Base-by-base conservation (phyloP, 345 rosid genomes). In the Eutrema heterophyllum region DNA sequence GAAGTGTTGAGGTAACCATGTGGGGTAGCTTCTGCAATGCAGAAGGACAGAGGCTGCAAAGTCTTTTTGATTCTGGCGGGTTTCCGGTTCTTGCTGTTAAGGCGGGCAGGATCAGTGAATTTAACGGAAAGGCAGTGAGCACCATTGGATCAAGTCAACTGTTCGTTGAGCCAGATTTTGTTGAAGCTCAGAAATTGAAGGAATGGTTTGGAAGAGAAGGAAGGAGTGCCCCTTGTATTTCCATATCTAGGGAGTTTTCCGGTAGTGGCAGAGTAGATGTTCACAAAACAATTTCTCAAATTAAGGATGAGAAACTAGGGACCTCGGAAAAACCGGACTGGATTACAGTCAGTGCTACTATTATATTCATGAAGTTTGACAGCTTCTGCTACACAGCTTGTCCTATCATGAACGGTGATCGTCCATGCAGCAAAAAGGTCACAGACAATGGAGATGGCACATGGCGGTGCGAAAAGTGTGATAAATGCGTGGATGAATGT, bases 241-340 rank as follows among this genome's bases (percentile, higher is more conserved):
- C 97, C 32, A 84, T 94, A 50, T 94, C 97, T 39, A 81, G 85
- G 78, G 96, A 93, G 78, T 64, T 71, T 40, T 52, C 84, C 7
- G 77, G 83, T 53, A 16, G 50, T 50, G 79, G 85, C 21, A 79
- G 80, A 84, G 50, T 74, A 15, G 97, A 94, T 71, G 63, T 72
- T 39, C 81, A 86, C 5, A 94, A 91, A 69, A 85, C 88, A 2
- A 59, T 91, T 24, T 84, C 95, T 54, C 95, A 88, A 56, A 89
- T 94, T 15, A 94, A 94, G 68, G 96, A 88, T 55, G 98, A 94
- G 83, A 90, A 78, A 21, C 85, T 94, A 38, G 98, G 97, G 59
- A 91, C 94, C n/a, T 89, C 97, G 21, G 96, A 91, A 54, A 94
- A 89, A 77, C 91, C 97, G 15, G 98, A 94, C 80, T 94, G 97